Evolutionary conservation across 73 alveolate genomes (phyloP).

Genomic region (Symbiodinium natans): DNA sequence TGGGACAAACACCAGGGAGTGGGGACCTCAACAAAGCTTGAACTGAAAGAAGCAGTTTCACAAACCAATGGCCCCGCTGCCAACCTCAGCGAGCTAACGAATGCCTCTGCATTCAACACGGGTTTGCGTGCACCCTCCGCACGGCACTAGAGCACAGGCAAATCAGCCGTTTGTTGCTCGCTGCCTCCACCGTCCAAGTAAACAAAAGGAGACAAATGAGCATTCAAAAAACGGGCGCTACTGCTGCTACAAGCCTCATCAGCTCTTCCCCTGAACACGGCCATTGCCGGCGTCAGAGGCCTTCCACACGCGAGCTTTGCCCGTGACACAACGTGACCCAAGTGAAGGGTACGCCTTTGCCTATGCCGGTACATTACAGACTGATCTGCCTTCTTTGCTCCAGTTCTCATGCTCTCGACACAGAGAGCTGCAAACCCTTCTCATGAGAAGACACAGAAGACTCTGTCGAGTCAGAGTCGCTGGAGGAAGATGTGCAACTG

Average conservation of each 20-base stretch:
- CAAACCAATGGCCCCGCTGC: not conserved
- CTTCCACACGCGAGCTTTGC: conserved; percentile 39
- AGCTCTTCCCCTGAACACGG: not conserved
- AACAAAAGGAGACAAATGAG: not conserved
- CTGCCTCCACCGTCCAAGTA: not conserved
- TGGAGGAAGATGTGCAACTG: not conserved
- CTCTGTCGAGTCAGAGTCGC: not conserved
- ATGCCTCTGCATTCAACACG: not conserved
- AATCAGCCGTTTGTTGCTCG: not conserved
- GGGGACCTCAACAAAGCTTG: not conserved
- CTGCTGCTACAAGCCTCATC: not conserved
- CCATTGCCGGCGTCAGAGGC: not conserved
- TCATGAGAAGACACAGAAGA: not conserved
- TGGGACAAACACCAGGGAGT: not conserved
- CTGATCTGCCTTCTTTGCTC: not conserved
- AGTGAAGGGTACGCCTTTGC: not conserved
- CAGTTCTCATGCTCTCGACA: not conserved
- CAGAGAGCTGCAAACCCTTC: not conserved
- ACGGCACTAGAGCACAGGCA: not conserved
- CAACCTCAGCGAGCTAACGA: not conserved
- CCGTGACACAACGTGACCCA: not conserved
- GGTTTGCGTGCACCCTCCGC: not conserved
- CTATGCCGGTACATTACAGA: not conserved
- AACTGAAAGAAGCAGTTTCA: not conserved
- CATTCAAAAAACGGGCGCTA: too few relatives aligned